Evolutionary conservation across 2,329 filamentous ascomycete species (phyloP).

Genomic region (Pyrenochaeta sp.): DNA sequence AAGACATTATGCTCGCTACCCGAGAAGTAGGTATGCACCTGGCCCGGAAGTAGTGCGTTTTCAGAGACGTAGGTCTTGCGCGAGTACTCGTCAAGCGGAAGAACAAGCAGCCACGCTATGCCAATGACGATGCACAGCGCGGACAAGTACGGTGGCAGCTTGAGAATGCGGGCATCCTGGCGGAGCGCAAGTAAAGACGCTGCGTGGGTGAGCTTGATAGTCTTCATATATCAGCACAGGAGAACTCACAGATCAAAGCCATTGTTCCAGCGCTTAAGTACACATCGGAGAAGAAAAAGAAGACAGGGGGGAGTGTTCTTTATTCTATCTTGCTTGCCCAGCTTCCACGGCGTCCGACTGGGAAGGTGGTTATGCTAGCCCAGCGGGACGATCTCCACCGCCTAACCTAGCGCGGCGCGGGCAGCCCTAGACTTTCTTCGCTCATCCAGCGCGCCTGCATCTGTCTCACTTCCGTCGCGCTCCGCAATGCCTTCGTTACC

Average conservation of each 20-base stretch:
- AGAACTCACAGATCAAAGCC: slow-evolving; percentile 45
- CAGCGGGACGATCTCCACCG: slow-evolving; percentile 20
- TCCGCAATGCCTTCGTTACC: slow-evolving; percentile 54
- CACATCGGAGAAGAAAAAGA: slow-evolving; percentile 5
- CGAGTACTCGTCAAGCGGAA: slow-evolving; percentile 90
- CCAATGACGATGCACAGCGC: slow-evolving; percentile 84
- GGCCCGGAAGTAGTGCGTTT: slow-evolving; percentile 92
- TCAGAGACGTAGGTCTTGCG: slow-evolving; percentile 95
- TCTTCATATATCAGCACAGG: not conserved
- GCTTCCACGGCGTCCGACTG: slow-evolving; percentile 18
- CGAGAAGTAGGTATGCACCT: slow-evolving; percentile 97
- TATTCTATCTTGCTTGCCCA: slow-evolving; percentile 18
- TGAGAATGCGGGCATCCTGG: slow-evolving; percentile 80
- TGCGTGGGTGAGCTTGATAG: slow-evolving; percentile 31
- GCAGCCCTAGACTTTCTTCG: slow-evolving; percentile 21
- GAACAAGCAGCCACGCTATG: slow-evolving; percentile 85
- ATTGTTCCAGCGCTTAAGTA: slow-evolving; percentile 27
- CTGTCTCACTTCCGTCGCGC: slow-evolving; percentile 17
- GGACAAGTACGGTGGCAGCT: slow-evolving; percentile 86
- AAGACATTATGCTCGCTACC: slow-evolving; percentile 97
- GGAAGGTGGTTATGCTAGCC: slow-evolving; percentile 19
- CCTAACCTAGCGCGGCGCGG: slow-evolving; percentile 21
- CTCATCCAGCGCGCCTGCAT: slow-evolving; percentile 21
- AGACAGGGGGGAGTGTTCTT: slow-evolving; percentile 16
- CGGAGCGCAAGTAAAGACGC: slow-evolving; percentile 72